phyloP scores from a whole-genome alignment of 139 green algal species.

The Trebouxia sp. region DNA sequence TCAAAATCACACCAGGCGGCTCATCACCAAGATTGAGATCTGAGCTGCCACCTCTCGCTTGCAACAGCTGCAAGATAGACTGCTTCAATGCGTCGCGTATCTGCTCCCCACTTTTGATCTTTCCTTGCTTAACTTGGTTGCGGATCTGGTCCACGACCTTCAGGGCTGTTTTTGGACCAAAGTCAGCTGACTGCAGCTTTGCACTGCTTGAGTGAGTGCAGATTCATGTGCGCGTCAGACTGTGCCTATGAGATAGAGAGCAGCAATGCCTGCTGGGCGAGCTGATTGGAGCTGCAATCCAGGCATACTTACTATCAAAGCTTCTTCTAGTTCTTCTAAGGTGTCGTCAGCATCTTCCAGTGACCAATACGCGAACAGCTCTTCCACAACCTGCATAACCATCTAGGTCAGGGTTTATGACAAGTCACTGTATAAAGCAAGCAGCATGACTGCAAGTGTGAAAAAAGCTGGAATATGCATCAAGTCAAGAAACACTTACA shows the following conservation, averaged over 20 bases:
- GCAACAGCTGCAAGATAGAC: slow-evolving; percentile 51
- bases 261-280: background rate
- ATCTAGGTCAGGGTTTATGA: too few relatives aligned
- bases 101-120: slow-evolving; percentile 73
- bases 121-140: slow-evolving; percentile 62
- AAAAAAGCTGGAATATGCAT: too few relatives aligned
- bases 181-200: slow-evolving; percentile 80
- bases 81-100: slow-evolving; percentile 50
- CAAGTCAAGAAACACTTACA: slow-evolving; percentile 58
- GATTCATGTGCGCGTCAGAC: background rate
- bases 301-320: slow-evolving; percentile 73
- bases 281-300: background rate
- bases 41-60: slow-evolving; percentile 29
- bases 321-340: slow-evolving; percentile 95
- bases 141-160: slow-evolving; percentile 86
- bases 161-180: slow-evolving; percentile 87
- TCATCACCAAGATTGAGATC: slow-evolving; percentile 50
- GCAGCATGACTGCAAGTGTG: background rate
- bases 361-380: slow-evolving; percentile 92
- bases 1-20: slow-evolving; percentile 72
- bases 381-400: slow-evolving; percentile 82
- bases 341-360: slow-evolving; percentile 89
- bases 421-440: too few relatives aligned
- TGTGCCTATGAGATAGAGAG: background rate
- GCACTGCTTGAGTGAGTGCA: background rate